A percentile compares a stretch with the other conserved stretches of the same genome.
Conservation (phyloP, 2,329 filamentous ascomycete genomes). For the Fragosphaeria purpurea region DNA sequence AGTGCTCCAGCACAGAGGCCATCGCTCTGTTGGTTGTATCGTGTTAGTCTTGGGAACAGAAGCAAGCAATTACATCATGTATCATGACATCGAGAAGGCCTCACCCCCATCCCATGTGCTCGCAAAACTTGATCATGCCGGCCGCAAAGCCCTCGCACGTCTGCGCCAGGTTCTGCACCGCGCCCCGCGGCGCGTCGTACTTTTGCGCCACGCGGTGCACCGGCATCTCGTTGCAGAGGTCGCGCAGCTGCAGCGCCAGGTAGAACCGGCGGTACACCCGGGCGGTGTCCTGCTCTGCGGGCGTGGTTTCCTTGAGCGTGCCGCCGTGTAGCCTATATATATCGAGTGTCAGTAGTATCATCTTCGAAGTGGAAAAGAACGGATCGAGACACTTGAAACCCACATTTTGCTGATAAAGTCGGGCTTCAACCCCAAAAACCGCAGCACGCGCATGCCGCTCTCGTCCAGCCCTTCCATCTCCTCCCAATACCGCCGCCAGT, state of each 20-base stretch:
- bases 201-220: slow-evolving; percentile 59
- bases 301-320: slow-evolving; percentile 50
- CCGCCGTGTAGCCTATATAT: slow-evolving; percentile 53
- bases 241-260: slow-evolving; percentile 64
- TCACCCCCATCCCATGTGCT: slow-evolving; percentile 64
- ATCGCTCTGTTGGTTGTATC: slow-evolving; percentile 40
- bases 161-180: slow-evolving; percentile 62
- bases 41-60: too few relatives aligned
- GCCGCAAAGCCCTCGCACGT: slow-evolving; percentile 70
- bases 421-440: slow-evolving; percentile 59
- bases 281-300: slow-evolving; percentile 48
- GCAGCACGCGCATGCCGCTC: slow-evolving; percentile 58
- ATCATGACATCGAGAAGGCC: slow-evolving; percentile 7
- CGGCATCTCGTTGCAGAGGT: slow-evolving; percentile 67
- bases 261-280: slow-evolving; percentile 65
- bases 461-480: slow-evolving; percentile 63
- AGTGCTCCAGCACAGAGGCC: slow-evolving; percentile 63
- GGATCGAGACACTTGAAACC: slow-evolving; percentile 14
- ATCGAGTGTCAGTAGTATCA: neutral
- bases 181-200: slow-evolving; percentile 59
- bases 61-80: too few relatives aligned
- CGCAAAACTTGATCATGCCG: slow-evolving; percentile 70
- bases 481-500: slow-evolving; percentile 64
- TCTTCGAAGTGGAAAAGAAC: slow-evolving; percentile 1
- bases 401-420: slow-evolving; percentile 57